These are phyloP conservation scores for Wallacemonas sp. DNA, from an alignment of 208 protist species.

Conservation along the genomic window DNA sequence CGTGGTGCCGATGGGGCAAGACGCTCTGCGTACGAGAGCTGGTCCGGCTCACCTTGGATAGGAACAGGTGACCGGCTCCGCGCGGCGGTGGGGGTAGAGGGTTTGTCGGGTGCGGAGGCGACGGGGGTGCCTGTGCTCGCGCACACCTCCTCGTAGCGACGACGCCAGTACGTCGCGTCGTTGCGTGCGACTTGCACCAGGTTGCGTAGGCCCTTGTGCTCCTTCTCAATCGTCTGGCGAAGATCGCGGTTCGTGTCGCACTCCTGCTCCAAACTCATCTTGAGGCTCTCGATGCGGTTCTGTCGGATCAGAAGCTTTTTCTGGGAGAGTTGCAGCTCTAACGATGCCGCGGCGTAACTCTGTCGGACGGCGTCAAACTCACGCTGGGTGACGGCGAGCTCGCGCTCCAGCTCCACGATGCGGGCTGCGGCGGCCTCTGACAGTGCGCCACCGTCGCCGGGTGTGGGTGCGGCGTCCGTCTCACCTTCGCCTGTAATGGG, in stretches of 20 bases:
- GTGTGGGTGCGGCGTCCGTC: background rate
- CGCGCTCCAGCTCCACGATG: conserved; percentile 24
- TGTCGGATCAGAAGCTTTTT: conserved; percentile 68
- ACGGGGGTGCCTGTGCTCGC: background rate
- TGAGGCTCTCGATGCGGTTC: conserved; percentile 73
- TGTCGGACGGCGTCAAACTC: conserved; percentile 32
- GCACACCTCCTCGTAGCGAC: conserved; percentile 59
- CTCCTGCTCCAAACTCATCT: conserved; percentile 59
- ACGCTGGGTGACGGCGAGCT: conserved; percentile 16
- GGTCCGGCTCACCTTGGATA: no score
- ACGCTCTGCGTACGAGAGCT: no score
- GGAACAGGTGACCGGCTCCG: no score
- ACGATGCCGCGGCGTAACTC: conserved; percentile 27
- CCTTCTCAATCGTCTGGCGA: conserved; percentile 40
- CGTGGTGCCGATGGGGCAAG: background rate
- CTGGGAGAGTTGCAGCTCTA: conserved; percentile 67
- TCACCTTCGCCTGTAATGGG: conserved; percentile 1
- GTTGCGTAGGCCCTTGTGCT: conserved; percentile 26
- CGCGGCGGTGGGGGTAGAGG: background rate
- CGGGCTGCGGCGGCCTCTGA: conserved; percentile 19
- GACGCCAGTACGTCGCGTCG: conserved; percentile 66
- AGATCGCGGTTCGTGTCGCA: conserved; percentile 42
- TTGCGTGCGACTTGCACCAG: conserved; percentile 45
- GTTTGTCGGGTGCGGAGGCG: background rate
- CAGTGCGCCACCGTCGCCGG: conserved; percentile 2